A percentile compares a stretch with the other conserved stretches of the same genome.
Conservation (phyloP, 257 asterid genomes). For the Jaltomata sinuosa region DNA sequence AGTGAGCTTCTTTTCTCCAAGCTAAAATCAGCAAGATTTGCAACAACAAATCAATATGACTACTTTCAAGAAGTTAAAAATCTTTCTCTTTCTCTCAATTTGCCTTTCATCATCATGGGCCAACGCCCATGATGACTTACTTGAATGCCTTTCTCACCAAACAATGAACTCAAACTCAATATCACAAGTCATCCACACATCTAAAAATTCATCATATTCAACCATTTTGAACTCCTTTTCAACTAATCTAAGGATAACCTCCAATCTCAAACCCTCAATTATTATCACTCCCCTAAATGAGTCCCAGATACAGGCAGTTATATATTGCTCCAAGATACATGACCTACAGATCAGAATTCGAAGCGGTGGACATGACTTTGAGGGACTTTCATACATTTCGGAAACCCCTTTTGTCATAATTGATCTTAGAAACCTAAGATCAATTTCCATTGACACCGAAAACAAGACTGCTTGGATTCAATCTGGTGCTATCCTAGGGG, state of each 20-base stretch:
- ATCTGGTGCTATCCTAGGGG: neutral
- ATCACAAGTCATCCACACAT: neutral
- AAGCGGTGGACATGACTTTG: neutral
- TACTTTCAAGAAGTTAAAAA: neutral
- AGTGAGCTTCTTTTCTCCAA: no score
- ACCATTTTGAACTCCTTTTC: neutral
- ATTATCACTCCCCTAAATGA: neutral
- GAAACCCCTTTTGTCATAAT: neutral
- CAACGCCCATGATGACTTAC: neutral
- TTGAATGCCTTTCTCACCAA: neutral
- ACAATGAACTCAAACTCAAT: neutral
- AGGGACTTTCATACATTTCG: neutral
- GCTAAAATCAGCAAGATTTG: neutral
- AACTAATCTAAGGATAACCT: neutral
- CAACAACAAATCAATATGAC: neutral
- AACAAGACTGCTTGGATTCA: neutral
- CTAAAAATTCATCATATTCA: neutral
- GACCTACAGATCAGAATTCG: neutral
- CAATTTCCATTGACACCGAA: neutral
- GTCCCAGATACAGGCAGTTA: neutral
- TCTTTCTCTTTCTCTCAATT: neutral
- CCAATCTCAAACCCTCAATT: neutral
- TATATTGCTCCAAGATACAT: neutral
- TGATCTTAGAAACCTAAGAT: neutral
- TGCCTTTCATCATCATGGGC: neutral